Percentiles rank a stretch among this genome's conserved stretches.
Conservation (phyloP, 805 yeast genomes). For the Wickerhamiella vanderwaltii region DNA sequence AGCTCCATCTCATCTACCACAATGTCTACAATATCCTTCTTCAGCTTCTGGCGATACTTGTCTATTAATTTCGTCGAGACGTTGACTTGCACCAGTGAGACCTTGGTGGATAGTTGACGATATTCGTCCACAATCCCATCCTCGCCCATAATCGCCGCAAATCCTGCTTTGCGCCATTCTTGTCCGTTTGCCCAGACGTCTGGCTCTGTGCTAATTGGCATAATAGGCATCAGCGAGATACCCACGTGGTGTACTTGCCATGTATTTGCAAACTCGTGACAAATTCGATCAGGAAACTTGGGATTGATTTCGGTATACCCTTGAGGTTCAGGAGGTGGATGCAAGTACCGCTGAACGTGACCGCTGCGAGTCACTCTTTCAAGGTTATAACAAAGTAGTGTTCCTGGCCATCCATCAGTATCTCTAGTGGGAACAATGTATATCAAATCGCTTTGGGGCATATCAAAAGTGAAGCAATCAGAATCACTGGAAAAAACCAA, state of each 20-base stretch:
- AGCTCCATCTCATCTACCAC: background rate
- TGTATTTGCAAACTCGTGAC: constrained; percentile 1
- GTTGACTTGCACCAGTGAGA: background rate
- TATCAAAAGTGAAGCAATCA: constrained; percentile 6
- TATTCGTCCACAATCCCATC: constrained; percentile 1
- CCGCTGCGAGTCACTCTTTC: constrained; percentile 1
- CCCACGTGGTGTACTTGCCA: background rate
- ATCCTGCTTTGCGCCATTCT: background rate
- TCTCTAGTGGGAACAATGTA: constrained; percentile 1
- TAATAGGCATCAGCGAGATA: background rate
- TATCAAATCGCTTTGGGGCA: background rate
- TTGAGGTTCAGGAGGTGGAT: constrained; percentile 1
- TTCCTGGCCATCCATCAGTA: background rate
- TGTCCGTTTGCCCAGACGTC: background rate
- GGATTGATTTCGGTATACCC: background rate
- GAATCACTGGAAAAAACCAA: constrained; percentile 9
- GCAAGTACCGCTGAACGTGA: background rate
- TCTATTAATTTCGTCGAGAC: background rate
- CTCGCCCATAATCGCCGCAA: background rate
- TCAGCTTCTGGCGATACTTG: background rate
- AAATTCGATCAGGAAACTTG: background rate
- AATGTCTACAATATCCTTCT: constrained; percentile 5
- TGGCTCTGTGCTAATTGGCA: background rate
- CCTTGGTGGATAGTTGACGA: background rate
- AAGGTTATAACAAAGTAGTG: background rate